Evolutionary conservation across 306 rosid species (phyloP), one percentile per base, ranked within the genome.

Genomic region (Vigna unguiculata): DNA sequence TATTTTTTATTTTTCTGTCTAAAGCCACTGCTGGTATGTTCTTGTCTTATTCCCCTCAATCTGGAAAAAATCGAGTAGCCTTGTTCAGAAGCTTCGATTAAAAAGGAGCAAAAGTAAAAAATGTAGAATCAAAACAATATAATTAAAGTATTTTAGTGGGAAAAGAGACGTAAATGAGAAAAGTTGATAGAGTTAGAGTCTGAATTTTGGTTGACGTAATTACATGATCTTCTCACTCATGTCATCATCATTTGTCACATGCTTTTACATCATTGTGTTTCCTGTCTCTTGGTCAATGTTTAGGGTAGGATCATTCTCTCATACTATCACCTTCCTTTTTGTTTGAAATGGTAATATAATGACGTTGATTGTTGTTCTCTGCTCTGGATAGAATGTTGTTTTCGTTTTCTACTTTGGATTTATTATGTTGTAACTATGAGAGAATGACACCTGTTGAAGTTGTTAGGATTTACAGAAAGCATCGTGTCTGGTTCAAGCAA

Each of bases 21-120:
- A 20, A 63, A 60, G 67, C 10, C 12, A 25, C 64, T 13, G 48
- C 62, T 17, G 46, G 9, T 69, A 21, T 16, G 19, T 77, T 64
- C 65, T 36, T 53, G 78, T 58, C 47, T 43, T 70, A 16, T 57
- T 57, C 32, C 49, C 45, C 34, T 51, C 19, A 46, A 12, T 73
- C 51, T n/a, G 19, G 69, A 10, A 58, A 46, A 32, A 41, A 46
- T 72, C 54, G 54, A 78, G 49, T 16, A 68, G 47, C 53, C 66
- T 45, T 60, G 66, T 51, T 62, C 13, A 10, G 75, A 69, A 75
- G 54, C 58, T 46, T 75, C 3, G 11, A 48, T 53, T 45, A 77
- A 80, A 76, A 40, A 51, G 32, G 62, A 78, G 85, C 9, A 74
- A 77, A 68, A 2, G 21, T 5, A 7, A 16, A 52, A 38, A 43